A percentile compares a stretch with the other conserved stretches of the same genome.
Conservation (phyloP, 495 filamentous ascomycete species). For the Chaetomidium leptoderma region DNA sequence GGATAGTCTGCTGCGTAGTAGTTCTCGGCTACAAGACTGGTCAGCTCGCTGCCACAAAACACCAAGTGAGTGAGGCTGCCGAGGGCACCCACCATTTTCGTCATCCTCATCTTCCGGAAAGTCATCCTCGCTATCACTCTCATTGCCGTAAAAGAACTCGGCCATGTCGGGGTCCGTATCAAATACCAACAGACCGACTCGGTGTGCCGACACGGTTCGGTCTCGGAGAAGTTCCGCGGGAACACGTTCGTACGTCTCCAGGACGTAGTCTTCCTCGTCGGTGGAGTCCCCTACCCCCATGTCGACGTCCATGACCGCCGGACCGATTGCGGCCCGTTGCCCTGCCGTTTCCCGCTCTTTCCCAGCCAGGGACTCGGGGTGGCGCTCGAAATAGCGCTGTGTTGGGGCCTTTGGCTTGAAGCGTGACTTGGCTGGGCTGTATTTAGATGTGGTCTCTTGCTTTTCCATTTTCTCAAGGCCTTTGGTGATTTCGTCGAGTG, state of each 20-base stretch:
- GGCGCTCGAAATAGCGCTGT: slow-evolving; percentile 46
- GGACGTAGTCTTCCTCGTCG: slow-evolving; percentile 49
- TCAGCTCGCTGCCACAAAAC: slow-evolving; percentile 3
- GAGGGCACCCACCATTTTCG: slow-evolving; percentile 46
- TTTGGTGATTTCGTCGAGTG: slow-evolving; percentile 45
- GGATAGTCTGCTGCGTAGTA: slow-evolving; percentile 54
- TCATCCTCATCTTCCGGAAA: slow-evolving; percentile 52
- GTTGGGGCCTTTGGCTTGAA: slow-evolving; percentile 47
- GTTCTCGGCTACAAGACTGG: slow-evolving; percentile 45
- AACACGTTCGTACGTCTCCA: slow-evolving; percentile 52
- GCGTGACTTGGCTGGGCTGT: slow-evolving; percentile 22
- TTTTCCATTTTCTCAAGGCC: slow-evolving; percentile 38
- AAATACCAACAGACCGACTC: slow-evolving; percentile 49
- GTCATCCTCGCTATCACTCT: slow-evolving; percentile 44
- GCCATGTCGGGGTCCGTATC: slow-evolving; percentile 47
- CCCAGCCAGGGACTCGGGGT: slow-evolving; percentile 36
- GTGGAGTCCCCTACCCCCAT: slow-evolving; percentile 29
- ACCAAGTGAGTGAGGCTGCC: background rate
- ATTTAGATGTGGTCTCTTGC: slow-evolving; percentile 26
- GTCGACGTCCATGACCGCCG: slow-evolving; percentile 23
- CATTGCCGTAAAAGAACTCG: slow-evolving; percentile 49
- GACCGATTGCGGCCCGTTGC: background rate
- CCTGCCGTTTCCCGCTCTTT: slow-evolving; percentile 9
- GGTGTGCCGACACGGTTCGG: slow-evolving; percentile 33
- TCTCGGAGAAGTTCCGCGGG: slow-evolving; percentile 44